phyloP scores from a whole-genome alignment of 805 yeast species.

The Suhomyces sp. region DNA sequence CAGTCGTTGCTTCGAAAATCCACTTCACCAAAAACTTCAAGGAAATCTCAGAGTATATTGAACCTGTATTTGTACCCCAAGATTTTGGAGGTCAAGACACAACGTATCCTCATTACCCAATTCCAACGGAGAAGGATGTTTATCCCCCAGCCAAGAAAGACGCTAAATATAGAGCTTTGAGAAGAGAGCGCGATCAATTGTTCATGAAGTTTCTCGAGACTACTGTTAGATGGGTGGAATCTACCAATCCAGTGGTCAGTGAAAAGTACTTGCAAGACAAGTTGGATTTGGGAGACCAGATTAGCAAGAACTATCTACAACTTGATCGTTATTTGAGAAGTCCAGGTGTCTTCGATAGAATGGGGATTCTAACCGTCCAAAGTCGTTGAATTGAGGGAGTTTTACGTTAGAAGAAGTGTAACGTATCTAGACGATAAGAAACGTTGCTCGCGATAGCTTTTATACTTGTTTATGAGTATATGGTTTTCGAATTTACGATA shows the following conservation, averaged over 20 bases:
- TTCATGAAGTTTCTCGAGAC: slow-evolving; percentile 54
- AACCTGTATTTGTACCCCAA: slow-evolving; percentile 57
- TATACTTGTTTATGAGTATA: neutral
- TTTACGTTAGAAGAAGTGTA: neutral
- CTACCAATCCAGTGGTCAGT: slow-evolving; percentile 50
- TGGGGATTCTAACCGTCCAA: slow-evolving; percentile 43
- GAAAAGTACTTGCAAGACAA: slow-evolving; percentile 51
- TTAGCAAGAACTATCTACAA: slow-evolving; percentile 61
- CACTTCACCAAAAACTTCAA: slow-evolving; percentile 69
- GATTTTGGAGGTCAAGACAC: slow-evolving; percentile 72
- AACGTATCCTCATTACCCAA: slow-evolving; percentile 55
- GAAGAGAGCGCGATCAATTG: slow-evolving; percentile 53
- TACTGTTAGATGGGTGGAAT: slow-evolving; percentile 76
- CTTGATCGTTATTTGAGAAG: slow-evolving; percentile 83
- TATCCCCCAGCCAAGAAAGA: slow-evolving; percentile 37
- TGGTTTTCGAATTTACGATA: neutral
- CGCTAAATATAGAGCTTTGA: slow-evolving; percentile 39
- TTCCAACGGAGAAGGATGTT: slow-evolving; percentile 60
- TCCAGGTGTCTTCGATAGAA: slow-evolving; percentile 74
- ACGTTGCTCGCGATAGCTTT: neutral
- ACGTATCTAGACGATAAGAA: neutral
- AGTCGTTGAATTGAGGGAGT: neutral
- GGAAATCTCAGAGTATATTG: slow-evolving; percentile 66
- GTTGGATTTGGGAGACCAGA: slow-evolving; percentile 46
- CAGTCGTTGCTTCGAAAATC: slow-evolving; percentile 91